Percentiles rank a stretch among this genome's conserved stretches.
phyloP scores from a whole-genome alignment of 1,139 yeast genomes.

The Nadsonia starkeyi-henricii region DNA sequence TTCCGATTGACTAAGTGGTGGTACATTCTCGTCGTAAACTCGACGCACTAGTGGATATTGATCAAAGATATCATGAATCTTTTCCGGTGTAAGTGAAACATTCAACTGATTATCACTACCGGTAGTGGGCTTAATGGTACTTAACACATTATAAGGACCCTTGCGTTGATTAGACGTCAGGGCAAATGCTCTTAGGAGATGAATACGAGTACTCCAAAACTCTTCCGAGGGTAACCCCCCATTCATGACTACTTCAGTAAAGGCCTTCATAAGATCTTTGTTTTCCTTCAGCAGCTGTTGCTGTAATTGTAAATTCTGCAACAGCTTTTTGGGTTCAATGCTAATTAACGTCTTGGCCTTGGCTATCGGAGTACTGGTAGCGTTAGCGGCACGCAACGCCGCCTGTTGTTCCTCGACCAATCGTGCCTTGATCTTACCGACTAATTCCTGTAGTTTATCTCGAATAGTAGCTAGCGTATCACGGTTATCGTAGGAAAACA shows the following conservation, averaged over 20 bases:
- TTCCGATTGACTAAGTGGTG: conserved; percentile 75
- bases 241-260: conserved; percentile 78
- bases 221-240: conserved; percentile 65
- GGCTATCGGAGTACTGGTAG: conserved; percentile 18
- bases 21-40: conserved; percentile 85
- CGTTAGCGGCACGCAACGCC: conserved; percentile 13
- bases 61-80: conserved; percentile 76
- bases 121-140: conserved; percentile 84
- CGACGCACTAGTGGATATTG: conserved; percentile 87
- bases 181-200: conserved; percentile 72
- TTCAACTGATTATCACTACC: conserved; percentile 61
- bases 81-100: conserved; percentile 82
- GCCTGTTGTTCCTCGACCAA: conserved; percentile 45
- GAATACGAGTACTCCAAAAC: conserved; percentile 80
- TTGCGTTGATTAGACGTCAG: conserved; percentile 68
- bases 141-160: conserved; percentile 88
- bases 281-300: conserved; percentile 63
- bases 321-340: conserved; percentile 28
- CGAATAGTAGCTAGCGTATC: conserved; percentile 66
- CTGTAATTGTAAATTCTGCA: conserved; percentile 64
- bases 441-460: conserved; percentile 53
- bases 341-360: conserved; percentile 22
- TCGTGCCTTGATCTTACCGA: conserved; percentile 17
- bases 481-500: conserved; percentile 54
- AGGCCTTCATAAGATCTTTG: conserved; percentile 54